Evolutionary conservation across 805 yeast species (phyloP).

Genomic region (Debaryomyces maramus): DNA sequence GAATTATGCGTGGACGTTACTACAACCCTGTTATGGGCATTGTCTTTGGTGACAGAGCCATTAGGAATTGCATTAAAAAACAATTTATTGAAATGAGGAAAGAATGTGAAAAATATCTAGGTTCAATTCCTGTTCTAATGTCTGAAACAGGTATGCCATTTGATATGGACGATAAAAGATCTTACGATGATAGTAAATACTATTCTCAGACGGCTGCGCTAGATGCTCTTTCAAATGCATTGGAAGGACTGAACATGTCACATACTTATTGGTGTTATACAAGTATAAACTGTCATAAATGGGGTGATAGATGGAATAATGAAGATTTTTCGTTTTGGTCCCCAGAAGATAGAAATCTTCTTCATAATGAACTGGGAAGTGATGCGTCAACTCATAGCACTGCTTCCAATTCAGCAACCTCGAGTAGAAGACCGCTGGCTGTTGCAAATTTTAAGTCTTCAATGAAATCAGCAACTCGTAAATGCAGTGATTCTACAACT

Average conservation of each 20-base stretch:
- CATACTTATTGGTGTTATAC: slow-evolving; percentile 89
- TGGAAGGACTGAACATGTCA: slow-evolving; percentile 70
- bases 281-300: slow-evolving; percentile 66
- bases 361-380: slow-evolving; percentile 14
- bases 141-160: slow-evolving; percentile 98
- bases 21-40: slow-evolving; percentile 68
- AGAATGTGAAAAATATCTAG: slow-evolving; percentile 65
- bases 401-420: not conserved
- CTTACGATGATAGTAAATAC: slow-evolving; percentile 68
- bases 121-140: slow-evolving; percentile 73
- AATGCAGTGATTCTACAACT: not conserved
- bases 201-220: slow-evolving; percentile 75
- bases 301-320: slow-evolving; percentile 93
- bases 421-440: not conserved
- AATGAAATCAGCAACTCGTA: not conserved
- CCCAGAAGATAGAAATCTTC: slow-evolving; percentile 50
- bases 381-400: not conserved
- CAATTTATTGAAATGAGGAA: slow-evolving; percentile 67
- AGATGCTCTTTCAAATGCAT: slow-evolving; percentile 77
- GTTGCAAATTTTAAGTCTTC: not conserved
- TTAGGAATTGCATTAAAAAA: slow-evolving; percentile 65
- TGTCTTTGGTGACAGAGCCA: slow-evolving; percentile 79
- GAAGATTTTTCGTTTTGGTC: slow-evolving; percentile 93
- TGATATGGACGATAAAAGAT: slow-evolving; percentile 82
- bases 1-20: slow-evolving; percentile 79